These are phyloP conservation scores for Cryptococcus sp. DNA, from an alignment of 1,284 basidiomycete genomes.

Conservation along the genomic window DNA sequence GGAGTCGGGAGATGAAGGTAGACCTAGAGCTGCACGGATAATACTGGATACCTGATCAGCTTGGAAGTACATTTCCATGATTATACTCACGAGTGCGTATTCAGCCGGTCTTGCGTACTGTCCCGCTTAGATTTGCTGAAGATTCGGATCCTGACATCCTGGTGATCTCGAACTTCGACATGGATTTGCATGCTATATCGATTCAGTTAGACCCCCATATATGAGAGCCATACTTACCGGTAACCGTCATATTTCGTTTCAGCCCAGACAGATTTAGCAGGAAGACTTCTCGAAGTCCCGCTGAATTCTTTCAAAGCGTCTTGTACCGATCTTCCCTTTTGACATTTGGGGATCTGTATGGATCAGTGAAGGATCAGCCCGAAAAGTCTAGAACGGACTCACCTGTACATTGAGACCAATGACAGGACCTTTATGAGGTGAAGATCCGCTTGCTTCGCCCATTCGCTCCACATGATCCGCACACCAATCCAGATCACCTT, in stretches of 20 bases:
- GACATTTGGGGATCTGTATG: conserved; percentile 69
- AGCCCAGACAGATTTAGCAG: conserved; percentile 60
- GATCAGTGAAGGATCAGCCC: not conserved
- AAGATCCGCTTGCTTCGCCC: conserved; percentile 4
- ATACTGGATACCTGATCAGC: conserved; percentile 47
- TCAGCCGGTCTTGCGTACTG: conserved; percentile 66
- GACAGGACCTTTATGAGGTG: conserved; percentile 33
- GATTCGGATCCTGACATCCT: conserved; percentile 32
- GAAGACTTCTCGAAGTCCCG: conserved; percentile 2
- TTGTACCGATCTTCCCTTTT: conserved; percentile 60
- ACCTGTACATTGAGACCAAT: conserved; percentile 60
- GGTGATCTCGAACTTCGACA: conserved; percentile 58
- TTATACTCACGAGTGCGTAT: conserved; percentile 59
- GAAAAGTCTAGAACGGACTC: conserved; percentile 2
- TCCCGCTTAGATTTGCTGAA: conserved; percentile 80
- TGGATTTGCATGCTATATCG: conserved; percentile 66
- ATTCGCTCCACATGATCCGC: conserved; percentile 54
- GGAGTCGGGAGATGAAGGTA: conserved; percentile 35
- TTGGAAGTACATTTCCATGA: not conserved
- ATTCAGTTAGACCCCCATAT: too few species aligned
- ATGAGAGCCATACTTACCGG: conserved; percentile 48
- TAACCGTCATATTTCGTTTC: conserved; percentile 91
- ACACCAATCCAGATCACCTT: conserved; percentile 59
- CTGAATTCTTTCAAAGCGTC: conserved; percentile 57
- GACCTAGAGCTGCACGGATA: conserved; percentile 60